Evolutionary conservation across 305 asterid genomes (phyloP), one percentile per base, ranked within the genome.

Genomic region (Rubia balearica): DNA sequence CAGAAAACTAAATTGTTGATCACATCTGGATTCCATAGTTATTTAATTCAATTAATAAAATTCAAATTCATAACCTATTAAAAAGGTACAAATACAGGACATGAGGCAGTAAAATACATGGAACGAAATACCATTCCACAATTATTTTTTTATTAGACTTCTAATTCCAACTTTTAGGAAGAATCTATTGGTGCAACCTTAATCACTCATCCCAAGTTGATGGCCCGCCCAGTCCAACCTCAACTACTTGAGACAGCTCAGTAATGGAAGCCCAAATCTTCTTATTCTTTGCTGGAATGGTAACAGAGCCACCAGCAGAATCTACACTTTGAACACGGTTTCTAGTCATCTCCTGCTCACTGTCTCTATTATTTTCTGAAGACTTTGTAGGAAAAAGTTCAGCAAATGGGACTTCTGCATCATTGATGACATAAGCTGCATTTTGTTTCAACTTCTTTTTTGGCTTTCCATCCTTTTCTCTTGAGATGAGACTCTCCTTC

Each of bases 201-300:
- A 1, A 21, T 53, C 22, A 53, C n/a, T 76, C 80, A 78, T 73
- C 96, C 98, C 98, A 93, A 22, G 92, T 86, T n/a, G 98, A 89
- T 41, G 86, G 79, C 17, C 97, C 98, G 12, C 97, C 97, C 74
- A 88, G 77, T 27, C 98, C 97, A 67, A 93, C 81, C 74, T 88
- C 90, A 55, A 62, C 84, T 12, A 46, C 87, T 53, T 65, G 74
- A 21, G 85, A 74, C 66, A 73, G 51, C 68, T 83, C 85, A 2
- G 85, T 73, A 68, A 82, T 71, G 53, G 86, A 76, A 11, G 85
- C 83, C 57, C 77, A 77, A 74, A 78, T 75, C 79, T 79, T 84
- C 80, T 77, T 84, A 67, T 83, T 87, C 82, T 81, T 83, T n/a
- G 64, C 71, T 21, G 81, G 73, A 63, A 77, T 36, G 30, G 78